Evolutionary conservation across 164 flowering plant genomes (phyloP), one percentile per base, ranked within the genome.

Genomic region (Tetracentron sinense): DNA sequence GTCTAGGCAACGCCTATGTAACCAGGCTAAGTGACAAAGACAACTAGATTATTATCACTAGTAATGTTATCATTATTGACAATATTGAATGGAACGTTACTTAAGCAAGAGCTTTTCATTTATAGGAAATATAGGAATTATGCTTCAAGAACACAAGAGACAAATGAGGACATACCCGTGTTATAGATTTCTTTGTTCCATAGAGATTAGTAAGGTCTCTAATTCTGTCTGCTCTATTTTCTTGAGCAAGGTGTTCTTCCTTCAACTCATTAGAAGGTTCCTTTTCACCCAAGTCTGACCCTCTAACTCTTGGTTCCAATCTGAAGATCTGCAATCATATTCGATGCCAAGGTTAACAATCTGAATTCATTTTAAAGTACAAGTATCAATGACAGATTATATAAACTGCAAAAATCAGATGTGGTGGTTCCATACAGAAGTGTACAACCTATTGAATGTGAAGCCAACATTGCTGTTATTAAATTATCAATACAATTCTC

Each of bases 251-350:
- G 4, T 35, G 42, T 44, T 79, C 85, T 35, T 46, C 75, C 52
- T 72, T 69, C 2, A 23, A 60, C 33, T 56, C 51, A 23, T 30
- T 66, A n/a, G 50, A 27, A 16, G 52, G 58, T 38, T 81, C 85
- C 38, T 71, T 52, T 3, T 78, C 76, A 58, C 63, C 46, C 21
- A 20, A 7, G 5, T 75, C 79, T 35, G 23, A 30, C 10, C 66
- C 78, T 61, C 69, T 42, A 63, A 84, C 73, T 60, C 68, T 82
- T 28, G 96, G 90, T 65, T 83, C 92, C 75, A 92, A 61, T 67
- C 96, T 80, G 59, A 92, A 77, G 70, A 89, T 79, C 97, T 91
- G 74, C 55, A 71, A 55, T 58, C 50, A 74, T 35, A 65, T 27
- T 54, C 22, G 46, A 48, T 42, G 20, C 17, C 23, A 60, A 26